Evolutionary conservation across 192 early-diverging fungal genomes (phyloP), one percentile per base, ranked within the genome.

Genomic region (Backusella australiensis): DNA sequence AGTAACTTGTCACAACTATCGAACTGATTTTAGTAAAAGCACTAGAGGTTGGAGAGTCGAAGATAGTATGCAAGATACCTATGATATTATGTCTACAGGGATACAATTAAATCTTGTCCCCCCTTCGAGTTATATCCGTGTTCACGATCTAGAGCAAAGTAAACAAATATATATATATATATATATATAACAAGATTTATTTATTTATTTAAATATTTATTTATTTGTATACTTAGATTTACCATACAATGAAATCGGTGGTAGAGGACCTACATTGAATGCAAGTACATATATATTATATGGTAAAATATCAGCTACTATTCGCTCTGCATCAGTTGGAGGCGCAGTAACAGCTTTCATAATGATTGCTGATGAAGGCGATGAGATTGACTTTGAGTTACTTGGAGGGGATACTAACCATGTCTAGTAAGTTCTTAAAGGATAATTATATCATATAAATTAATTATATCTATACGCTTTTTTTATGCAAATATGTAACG

Each of bases 381-480:
- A 88, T 68, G 87, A 88, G 75, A 85, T 88, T 67, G 87, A 89
- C 75, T 87, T 79, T 74, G 87, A 89, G 79, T 53, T 82, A 17
- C 76, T 87, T 7, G 86, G 86, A 14, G 79, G 78, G 29, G 78
- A 79, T 70, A n/a, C 36, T 15, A 23, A 74, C 34, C 72, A 74
- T 56, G 53, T 70, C 17, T 73, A 79, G 78, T 79, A 79, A 79
- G 73, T 44, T 19, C 8, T 15, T 49, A 6, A 17, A 49, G 21
- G 12, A 44, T 44, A 17, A 15, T 44, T 56, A 56, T 56, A 56
- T 56, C 42, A 14, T 44, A 8, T 1, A 23, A 56, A 21, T 5
- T 21, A 56, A 56, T 56, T 59, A 26, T 66, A 39, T 44, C 29
- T 67, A 63, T 34, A 72, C 12, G 8, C 17, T 38, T 68, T 23